Percentiles rank a stretch among this genome's conserved stretches.
Conservation (phyloP, 768 basidiomycete species). For the Naematelia encephala region DNA sequence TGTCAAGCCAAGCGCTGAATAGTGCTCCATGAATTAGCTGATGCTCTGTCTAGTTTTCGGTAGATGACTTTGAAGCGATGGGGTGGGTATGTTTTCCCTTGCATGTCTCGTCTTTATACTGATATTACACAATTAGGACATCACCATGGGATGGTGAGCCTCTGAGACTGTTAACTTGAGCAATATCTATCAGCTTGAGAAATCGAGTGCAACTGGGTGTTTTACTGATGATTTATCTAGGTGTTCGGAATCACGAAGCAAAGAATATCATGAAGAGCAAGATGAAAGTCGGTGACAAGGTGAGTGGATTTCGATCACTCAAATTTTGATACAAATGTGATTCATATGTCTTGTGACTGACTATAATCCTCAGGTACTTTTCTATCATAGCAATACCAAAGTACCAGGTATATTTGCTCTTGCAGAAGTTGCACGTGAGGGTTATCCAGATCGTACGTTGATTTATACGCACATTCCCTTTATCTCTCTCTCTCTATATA, state of each 20-base stretch:
- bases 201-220: too few relatives aligned
- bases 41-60: conserved; percentile 47
- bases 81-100: too few relatives aligned
- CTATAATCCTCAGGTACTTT: conserved; percentile 47
- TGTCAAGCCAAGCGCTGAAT: background rate
- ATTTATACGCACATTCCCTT: background rate
- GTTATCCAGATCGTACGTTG: conserved; percentile 81
- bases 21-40: background rate
- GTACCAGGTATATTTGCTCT: conserved; percentile 35
- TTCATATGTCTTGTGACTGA: too few relatives aligned
- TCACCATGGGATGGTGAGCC: conserved; percentile 48
- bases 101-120: too few relatives aligned
- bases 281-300: conserved; percentile 49
- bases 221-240: too few relatives aligned
- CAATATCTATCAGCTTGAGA: too few relatives aligned
- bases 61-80: conserved; percentile 49
- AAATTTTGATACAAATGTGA: too few relatives aligned
- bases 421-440: conserved; percentile 69
- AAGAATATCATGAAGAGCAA: conserved; percentile 49
- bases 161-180: background rate
- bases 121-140: conserved; percentile 6
- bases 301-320: too few relatives aligned
- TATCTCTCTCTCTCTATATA: background rate
- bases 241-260: conserved; percentile 48
- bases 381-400: conserved; percentile 50